Percentiles rank a stretch among this genome's conserved stretches.
These are phyloP conservation scores for Oropetium thomaeum DNA, from an alignment of 176 grass and related monocot genomes.

Conservation along the genomic window DNA sequence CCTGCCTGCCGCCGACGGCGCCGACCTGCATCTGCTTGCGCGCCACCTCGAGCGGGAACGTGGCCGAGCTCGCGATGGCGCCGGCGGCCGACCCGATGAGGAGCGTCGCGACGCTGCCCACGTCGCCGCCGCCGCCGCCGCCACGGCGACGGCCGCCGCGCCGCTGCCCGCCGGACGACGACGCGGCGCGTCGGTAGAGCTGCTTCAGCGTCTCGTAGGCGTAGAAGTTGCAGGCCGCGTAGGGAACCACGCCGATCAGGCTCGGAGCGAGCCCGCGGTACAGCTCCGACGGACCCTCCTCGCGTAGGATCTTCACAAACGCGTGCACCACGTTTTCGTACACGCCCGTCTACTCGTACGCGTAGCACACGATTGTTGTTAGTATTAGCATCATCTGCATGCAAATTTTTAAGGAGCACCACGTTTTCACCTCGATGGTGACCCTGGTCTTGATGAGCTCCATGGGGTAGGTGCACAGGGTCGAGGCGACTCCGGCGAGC, in stretches of 20 bases:
- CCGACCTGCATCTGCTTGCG: constrained; percentile 74
- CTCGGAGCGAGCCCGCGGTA: constrained; percentile 77
- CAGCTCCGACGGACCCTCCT: constrained; percentile 63
- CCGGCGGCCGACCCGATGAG: constrained; percentile 68
- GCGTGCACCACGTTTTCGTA: constrained; percentile 73
- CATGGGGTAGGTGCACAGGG: constrained; percentile 86
- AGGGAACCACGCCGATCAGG: constrained; percentile 80
- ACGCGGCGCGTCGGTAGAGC: constrained; percentile 46
- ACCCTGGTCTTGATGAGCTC: constrained; percentile 81
- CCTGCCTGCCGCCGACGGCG: constrained; percentile 60
- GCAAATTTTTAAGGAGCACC: background rate
- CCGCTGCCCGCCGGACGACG: too few relatives aligned
- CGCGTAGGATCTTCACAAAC: constrained; percentile 65
- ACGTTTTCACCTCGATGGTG: constrained; percentile 85
- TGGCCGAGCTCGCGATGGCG: constrained; percentile 75
- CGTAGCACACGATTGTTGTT: background rate
- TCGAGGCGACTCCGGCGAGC: constrained; percentile 71
- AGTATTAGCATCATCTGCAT: background rate
- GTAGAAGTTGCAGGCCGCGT: constrained; percentile 80
- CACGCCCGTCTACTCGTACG: constrained; percentile 45
- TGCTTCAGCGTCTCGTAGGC: constrained; percentile 67
- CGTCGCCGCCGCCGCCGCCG: constrained; percentile 25
- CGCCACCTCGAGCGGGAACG: constrained; percentile 92
- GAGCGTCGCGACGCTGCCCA: constrained; percentile 49
- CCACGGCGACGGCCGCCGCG: constrained; percentile 22